Base-by-base conservation (phyloP, 495 filamentous ascomycete genomes). In the Neurospora sp. region DNA sequence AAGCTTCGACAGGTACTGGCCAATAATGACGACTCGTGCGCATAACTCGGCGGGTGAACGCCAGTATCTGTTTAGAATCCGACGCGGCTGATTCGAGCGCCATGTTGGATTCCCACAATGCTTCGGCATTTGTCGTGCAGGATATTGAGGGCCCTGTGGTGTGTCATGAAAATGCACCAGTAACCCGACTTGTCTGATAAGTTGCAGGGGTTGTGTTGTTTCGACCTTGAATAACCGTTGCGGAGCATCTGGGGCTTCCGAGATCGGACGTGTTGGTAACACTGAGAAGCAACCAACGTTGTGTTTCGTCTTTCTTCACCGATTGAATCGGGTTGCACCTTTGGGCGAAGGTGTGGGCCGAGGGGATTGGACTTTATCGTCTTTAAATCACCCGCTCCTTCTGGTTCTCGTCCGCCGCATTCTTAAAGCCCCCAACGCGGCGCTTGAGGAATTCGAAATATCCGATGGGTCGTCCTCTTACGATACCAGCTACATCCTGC, bases 361-460 rank as follows among this genome's bases (percentile, higher is more conserved):
- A 72, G 18, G 4, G 31, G 16, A 40, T 12, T 44, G 70, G 44
- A 12, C 27, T 40, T 22, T 3, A 20, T 44, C 53, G 35, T 35
- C 20, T 35, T 41, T 38, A 14, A 27, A 40, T 87, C 18, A 83
- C 88, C 37, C 94, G 94, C 68, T 94, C 88, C 73, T 92, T 88
- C 82, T 97, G 94, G 78, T 97, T 94, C 82, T 97, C 46, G 73
- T 40, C 71, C 53, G 11, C 11, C 41, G 71, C 9, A 53, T n/a
- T 41, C 40, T 70, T n/a, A 39, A n/a, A 8, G 42, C 46, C 38
- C 22, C 76, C 53, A 59, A 81, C 70, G n/a, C 68, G 73, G 16
- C 71, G 74, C 70, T 88, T 78, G 31, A 92, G 74, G 74, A 89
- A 92, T 20, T 94, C 89, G 72, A 96, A 80, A 78, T 95, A 96